A percentile compares a stretch with the other conserved stretches of the same genome.
Evolutionary conservation across 106 monocot genomes (phyloP).

Genomic region (Gastrodia elata): DNA sequence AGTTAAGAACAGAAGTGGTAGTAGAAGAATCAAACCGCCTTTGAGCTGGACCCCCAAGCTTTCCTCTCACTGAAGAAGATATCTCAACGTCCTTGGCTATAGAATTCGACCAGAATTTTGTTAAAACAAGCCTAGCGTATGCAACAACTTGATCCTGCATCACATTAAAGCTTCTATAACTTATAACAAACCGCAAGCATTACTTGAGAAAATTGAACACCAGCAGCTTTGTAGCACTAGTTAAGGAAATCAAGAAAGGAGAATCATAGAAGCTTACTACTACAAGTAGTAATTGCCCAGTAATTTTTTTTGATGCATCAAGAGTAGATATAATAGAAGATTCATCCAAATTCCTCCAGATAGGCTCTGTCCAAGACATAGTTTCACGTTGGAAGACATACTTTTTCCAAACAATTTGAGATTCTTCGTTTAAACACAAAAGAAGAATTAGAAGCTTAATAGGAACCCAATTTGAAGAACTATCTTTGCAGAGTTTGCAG

Average conservation of each 20-base stretch:
- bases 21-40: slow-evolving; percentile 47
- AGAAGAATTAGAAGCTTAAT: slow-evolving; percentile 66
- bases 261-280: slow-evolving; percentile 19
- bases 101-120: slow-evolving; percentile 46
- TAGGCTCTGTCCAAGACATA: slow-evolving; percentile 4
- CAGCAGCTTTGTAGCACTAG: slow-evolving; percentile 2
- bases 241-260: neutral
- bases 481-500: slow-evolving; percentile 20
- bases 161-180: neutral
- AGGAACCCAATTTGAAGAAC: slow-evolving; percentile 21
- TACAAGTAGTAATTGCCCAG: slow-evolving; percentile 16
- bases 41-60: slow-evolving; percentile 81
- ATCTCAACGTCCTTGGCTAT: slow-evolving; percentile 16
- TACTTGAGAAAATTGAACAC: neutral
- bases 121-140: slow-evolving; percentile 35
- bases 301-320: slow-evolving; percentile 15
- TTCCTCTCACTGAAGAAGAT: slow-evolving; percentile 69
- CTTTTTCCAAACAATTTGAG: slow-evolving; percentile 30
- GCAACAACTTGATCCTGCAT: slow-evolving; percentile 48
- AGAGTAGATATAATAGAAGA: slow-evolving; percentile 15
- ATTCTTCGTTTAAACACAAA: slow-evolving; percentile 49
- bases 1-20: slow-evolving; percentile 55
- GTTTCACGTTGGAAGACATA: slow-evolving; percentile 6
- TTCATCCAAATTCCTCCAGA: slow-evolving; percentile 5
- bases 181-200: neutral